A percentile compares a stretch with the other conserved stretches of the same genome.
Conservation (phyloP, 192 early-diverging fungal genomes). For the Gaertneriomyces semiglobifer region DNA sequence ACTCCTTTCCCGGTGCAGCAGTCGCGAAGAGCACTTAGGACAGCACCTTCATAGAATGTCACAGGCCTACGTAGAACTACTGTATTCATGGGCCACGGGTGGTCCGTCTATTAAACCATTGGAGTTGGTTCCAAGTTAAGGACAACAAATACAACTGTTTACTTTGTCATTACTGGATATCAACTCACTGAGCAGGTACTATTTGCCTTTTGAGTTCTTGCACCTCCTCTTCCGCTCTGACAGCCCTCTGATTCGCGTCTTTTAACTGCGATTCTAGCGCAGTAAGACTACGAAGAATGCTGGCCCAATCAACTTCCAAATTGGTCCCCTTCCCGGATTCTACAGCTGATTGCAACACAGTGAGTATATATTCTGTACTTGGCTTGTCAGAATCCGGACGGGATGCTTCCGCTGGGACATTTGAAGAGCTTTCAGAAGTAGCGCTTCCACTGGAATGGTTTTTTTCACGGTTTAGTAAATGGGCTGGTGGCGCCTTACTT, state of each 20-base stretch:
- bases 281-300: background rate
- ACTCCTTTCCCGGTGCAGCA: no score
- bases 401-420: background rate
- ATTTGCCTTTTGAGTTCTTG: no score
- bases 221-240: background rate
- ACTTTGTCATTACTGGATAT: no score
- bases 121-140: no score
- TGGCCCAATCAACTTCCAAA: slow-evolving; percentile 5
- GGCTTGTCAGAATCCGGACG: background rate
- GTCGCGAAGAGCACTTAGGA: no score
- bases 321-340: background rate
- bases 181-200: no score
- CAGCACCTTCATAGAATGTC: no score
- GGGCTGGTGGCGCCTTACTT: background rate
- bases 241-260: background rate
- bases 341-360: background rate
- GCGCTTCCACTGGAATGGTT: background rate
- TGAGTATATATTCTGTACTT: background rate
- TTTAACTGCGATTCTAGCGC: background rate
- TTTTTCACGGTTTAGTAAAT: background rate
- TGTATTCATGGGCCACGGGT: no score
- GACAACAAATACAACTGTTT: no score
- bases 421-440: background rate
- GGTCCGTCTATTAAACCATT: no score
- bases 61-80: no score